These are phyloP conservation scores for Neurospora cerealis DNA, from an alignment of 495 filamentous ascomycete species.

Conservation along the genomic window DNA sequence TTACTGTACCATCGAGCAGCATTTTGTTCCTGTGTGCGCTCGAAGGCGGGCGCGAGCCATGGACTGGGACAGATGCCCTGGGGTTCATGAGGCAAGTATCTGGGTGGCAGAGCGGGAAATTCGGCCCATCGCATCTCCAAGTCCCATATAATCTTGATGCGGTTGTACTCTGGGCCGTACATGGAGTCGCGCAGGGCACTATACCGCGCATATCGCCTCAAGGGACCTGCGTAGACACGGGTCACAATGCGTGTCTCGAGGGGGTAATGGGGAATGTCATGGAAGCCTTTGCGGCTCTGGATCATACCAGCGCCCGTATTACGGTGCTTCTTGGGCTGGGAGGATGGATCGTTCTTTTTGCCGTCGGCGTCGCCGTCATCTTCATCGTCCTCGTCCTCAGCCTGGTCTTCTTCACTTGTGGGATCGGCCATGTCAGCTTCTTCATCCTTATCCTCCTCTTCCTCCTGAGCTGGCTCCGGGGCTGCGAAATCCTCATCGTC, in stretches of 20 bases:
- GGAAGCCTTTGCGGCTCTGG: conserved; percentile 16
- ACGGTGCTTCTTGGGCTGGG: conserved; percentile 10
- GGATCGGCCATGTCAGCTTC: conserved; percentile 8
- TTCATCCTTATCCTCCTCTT: conserved; percentile 10
- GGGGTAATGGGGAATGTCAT: conserved; percentile 34
- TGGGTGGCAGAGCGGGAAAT: conserved; percentile 30
- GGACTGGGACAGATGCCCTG: conserved; percentile 26
- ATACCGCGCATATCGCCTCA: conserved; percentile 35
- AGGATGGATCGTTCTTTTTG: conserved; percentile 6
- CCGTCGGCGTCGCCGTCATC: conserved; percentile 4
- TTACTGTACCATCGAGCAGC: conserved; percentile 23
- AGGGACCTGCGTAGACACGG: conserved; percentile 34
- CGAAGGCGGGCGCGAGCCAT: conserved; percentile 29
- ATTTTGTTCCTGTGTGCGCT: conserved; percentile 15
- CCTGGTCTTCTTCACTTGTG: conserved; percentile 2
- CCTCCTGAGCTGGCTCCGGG: conserved; percentile 1
- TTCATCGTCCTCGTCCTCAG: conserved; percentile 10
- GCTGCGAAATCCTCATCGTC: conserved; percentile 16
- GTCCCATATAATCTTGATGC: conserved; percentile 28
- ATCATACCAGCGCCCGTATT: conserved; percentile 16
- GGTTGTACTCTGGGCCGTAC: conserved; percentile 31
- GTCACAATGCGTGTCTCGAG: conserved; percentile 36
- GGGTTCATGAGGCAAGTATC: conserved; percentile 11
- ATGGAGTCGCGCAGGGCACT: conserved; percentile 30
- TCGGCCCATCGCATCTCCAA: conserved; percentile 30